Conservation (phyloP, 192 early-diverging fungal genomes). For the Podila minutissima region DNA sequence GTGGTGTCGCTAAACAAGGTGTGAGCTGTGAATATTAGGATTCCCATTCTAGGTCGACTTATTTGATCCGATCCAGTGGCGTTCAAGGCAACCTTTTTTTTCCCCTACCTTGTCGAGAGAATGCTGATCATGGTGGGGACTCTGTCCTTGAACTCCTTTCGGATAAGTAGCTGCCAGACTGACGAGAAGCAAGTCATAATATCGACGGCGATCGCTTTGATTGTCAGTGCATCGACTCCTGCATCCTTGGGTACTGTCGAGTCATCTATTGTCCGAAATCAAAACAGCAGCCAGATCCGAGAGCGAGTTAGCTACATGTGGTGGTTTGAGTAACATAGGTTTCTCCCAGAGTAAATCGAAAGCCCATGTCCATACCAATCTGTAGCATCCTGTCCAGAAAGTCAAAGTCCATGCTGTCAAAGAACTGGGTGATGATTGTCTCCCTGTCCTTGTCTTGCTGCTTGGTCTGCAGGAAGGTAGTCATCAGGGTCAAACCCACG, state of each 20-base stretch:
- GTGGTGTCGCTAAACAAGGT: constrained; percentile 15
- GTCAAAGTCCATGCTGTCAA: constrained; percentile 39
- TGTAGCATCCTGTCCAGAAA: constrained; percentile 45
- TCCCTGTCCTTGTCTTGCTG: constrained; percentile 10
- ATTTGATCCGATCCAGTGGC: too few relatives aligned
- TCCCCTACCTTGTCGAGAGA: constrained; percentile 18
- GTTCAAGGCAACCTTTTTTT: not conserved
- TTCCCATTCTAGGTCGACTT: too few relatives aligned
- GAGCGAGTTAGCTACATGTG: too few relatives aligned
- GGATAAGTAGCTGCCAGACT: constrained; percentile 24
- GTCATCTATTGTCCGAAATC: constrained; percentile 18
- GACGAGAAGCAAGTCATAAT: constrained; percentile 44
- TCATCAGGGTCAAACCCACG: constrained; percentile 42
- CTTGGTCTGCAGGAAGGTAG: constrained; percentile 14
- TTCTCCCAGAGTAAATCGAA: too few relatives aligned
- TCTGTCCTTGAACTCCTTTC: constrained; percentile 43
- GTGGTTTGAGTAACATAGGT: too few relatives aligned
- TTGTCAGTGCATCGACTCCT: constrained; percentile 20
- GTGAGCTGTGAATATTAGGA: too few relatives aligned
- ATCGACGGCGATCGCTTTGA: constrained; percentile 30
- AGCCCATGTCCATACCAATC: constrained; percentile 10
- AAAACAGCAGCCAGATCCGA: too few relatives aligned
- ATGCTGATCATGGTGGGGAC: constrained; percentile 31
- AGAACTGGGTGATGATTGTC: constrained; percentile 24
- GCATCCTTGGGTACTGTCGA: constrained; percentile 23